These are phyloP conservation scores for Aspergillus campestris DNA, from an alignment of 495 filamentous ascomycete genomes.

Conservation along the genomic window DNA sequence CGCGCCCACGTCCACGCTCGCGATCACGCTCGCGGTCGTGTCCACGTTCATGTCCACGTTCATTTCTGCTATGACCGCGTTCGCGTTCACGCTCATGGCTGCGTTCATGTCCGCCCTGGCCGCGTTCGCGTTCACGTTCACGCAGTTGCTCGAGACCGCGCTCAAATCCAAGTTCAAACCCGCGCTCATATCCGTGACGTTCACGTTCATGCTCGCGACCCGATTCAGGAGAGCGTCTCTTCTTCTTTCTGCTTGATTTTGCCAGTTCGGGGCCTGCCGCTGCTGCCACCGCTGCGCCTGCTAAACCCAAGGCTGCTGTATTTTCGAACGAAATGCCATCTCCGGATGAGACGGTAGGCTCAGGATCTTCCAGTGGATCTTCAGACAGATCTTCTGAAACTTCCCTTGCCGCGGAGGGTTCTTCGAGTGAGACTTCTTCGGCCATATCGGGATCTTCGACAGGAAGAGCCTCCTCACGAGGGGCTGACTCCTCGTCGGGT, in stretches of 20 bases:
- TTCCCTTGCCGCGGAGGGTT: background rate
- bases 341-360: background rate
- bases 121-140: too few species aligned
- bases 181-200: background rate
- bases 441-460: background rate
- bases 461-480: constrained; percentile 5
- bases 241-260: constrained; percentile 19
- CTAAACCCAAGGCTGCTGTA: constrained; percentile 4
- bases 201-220: constrained; percentile 9
- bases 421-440: constrained; percentile 1
- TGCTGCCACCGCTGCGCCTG: constrained; percentile 8
- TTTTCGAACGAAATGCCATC: background rate
- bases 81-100: too few species aligned
- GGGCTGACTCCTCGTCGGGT: constrained; percentile 1
- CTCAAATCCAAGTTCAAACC: background rate
- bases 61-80: too few species aligned
- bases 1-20: background rate
- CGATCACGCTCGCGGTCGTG: background rate
- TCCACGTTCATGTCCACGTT: too few species aligned
- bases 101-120: too few species aligned
- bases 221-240: constrained; percentile 18
- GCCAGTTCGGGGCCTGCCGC: constrained; percentile 6
- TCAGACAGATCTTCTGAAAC: constrained; percentile 4
- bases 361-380: background rate
- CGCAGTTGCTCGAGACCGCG: background rate